phyloP scores from a whole-genome alignment of 2,329 filamentous ascomycete genomes.

The Daldinia sp. region DNA sequence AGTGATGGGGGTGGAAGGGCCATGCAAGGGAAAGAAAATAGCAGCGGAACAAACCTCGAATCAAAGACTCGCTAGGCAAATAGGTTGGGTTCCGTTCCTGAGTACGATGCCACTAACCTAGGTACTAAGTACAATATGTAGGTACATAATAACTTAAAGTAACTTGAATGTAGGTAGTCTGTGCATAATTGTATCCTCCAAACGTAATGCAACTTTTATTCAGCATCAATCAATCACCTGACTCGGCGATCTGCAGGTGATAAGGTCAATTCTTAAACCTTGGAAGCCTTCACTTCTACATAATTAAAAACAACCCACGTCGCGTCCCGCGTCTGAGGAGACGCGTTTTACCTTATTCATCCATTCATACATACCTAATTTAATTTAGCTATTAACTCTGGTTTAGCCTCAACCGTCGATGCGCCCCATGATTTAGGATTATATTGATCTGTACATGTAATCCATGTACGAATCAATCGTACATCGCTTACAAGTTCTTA shows the following conservation, averaged over 20 bases:
- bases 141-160: not conserved
- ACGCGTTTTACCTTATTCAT: too few species aligned
- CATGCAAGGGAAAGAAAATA: not conserved
- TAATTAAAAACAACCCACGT: conserved; percentile 12
- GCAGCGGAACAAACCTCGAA: not conserved
- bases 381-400: not conserved
- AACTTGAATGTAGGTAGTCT: not conserved
- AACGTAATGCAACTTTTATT: not conserved
- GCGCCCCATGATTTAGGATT: not conserved
- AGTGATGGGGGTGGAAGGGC: not conserved
- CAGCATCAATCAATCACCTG: conserved; percentile 21
- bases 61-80: not conserved
- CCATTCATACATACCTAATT: not conserved
- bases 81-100: not conserved
- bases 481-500: not conserved
- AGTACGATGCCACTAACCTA: not conserved
- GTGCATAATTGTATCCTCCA: not conserved
- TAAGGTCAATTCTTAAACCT: not conserved
- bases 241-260: conserved; percentile 14
- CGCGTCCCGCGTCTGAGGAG: conserved; percentile 21
- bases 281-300: not conserved
- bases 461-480: not conserved
- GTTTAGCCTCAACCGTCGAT: not conserved
- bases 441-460: not conserved
- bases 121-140: not conserved